These are phyloP conservation scores for Solanum hybrid DNA, from an alignment of 305 asterid genomes.

Conservation along the genomic window DNA sequence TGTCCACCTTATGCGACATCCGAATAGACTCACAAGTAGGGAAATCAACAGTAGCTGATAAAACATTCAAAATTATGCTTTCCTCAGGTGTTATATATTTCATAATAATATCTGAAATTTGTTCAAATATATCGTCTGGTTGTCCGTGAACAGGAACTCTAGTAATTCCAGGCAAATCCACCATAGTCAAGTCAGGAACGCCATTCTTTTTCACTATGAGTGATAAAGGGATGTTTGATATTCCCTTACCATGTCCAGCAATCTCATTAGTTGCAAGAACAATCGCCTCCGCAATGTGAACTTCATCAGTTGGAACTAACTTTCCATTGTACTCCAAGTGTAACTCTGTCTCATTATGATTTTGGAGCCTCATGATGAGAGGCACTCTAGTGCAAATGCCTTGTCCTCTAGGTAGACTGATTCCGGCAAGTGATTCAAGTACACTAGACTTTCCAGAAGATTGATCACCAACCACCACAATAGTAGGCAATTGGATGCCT, in stretches of 20 bases:
- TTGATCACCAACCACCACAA: slow-evolving; percentile 17
- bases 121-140: slow-evolving; percentile 36
- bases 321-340: background rate
- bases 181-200: slow-evolving; percentile 27
- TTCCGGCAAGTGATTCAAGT: background rate
- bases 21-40: slow-evolving; percentile 34
- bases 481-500: slow-evolving; percentile 21
- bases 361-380: background rate
- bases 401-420: background rate
- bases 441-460: background rate
- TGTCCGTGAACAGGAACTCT: slow-evolving; percentile 33
- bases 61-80: slow-evolving; percentile 37
- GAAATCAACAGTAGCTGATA: slow-evolving; percentile 38
- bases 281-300: background rate
- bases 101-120: slow-evolving; percentile 29
- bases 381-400: background rate
- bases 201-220: slow-evolving; percentile 10
- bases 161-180: slow-evolving; percentile 44
- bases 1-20: slow-evolving; percentile 36
- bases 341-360: background rate
- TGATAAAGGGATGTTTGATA: background rate
- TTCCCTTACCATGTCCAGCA: slow-evolving; percentile 14
- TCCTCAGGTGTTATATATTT: slow-evolving; percentile 35
- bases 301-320: background rate
- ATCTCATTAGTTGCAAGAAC: slow-evolving; percentile 1